Base-by-base conservation (phyloP, 768 basidiomycete species). In the Panellus pusillus region DNA sequence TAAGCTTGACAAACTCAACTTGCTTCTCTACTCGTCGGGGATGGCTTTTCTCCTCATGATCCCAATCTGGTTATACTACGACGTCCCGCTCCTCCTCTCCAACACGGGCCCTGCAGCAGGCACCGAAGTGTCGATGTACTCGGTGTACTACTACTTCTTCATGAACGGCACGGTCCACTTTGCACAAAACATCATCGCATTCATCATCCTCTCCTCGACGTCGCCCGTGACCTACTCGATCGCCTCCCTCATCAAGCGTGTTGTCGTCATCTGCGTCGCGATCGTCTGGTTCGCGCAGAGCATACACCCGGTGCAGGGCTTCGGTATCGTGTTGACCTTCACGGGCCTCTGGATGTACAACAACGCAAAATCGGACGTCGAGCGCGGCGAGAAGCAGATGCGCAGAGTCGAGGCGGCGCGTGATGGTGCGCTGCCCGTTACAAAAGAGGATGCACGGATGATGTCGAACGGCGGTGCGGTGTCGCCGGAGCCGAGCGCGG, bases 191-290 rank as follows among this genome's bases (percentile, higher is more conserved):
- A 88, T 98, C 66, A 91, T 98, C 63, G 97, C 97, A 28, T 99
- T 99, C 74, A 80, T 95, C 67, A 92, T 99, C 65, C 84, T 99
- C 44, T 86, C 96, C 2, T 92, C 91, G 27, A 96, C 93, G 3
- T 98, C 96, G 11, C 96, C 97, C 17, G 97, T 99, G 61, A 98
- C 97, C 0, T 99, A 99, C 72, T 96, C 93, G 47, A 98, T 99
- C 68, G 97, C 97, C 3, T 97, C 93, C 4, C 84, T 99, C 65
- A 84, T 98, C 74, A 99, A 99, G 72, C 93, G 97, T 20, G 94
- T 99, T 50, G 93, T 87, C 42, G 97, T 99, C 64, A 99, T 99
- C 65, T 95, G 93, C 74, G 89, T 98, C 63, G 97, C 97, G 17
- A 91, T 99, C 66, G 76, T 94, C 46, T 99, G 96, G 96, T 98